Base-by-base conservation (phyloP, 345 rosid genomes). In the Adansonia digitata region DNA sequence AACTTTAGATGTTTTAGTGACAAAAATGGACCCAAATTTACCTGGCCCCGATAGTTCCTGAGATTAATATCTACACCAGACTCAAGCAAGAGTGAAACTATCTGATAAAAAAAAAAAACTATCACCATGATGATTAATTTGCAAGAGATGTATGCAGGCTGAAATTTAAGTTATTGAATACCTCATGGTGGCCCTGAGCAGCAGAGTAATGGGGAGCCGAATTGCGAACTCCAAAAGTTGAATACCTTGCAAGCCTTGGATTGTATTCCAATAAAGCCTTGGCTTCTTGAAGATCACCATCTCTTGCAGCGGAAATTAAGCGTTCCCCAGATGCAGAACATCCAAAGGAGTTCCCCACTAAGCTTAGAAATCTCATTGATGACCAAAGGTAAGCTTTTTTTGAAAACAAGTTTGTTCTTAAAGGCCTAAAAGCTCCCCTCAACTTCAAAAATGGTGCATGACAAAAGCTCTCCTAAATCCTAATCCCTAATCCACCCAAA, bases 311-410 rank as follows among this genome's bases (percentile, higher is more conserved):
- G 0, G 99, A 92, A 76, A 95, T 98, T 79, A 95, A 83, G 56
- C 98, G 90, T 72, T 95, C 99, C 77, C 99, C 99, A n/a, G 97
- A 93, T 20, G 97, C 99, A 3, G 99, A 95, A 85, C 99, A 95
- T 7, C 99, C 99, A 71, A 95, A 90, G 2, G 98, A 95, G 80
- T 95, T 95, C 2, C 98, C 94, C 83, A 95, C 86, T 74, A 95
- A 83, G 89, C 91, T 90, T 14, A 93, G 78, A 57, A 95, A 87
- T 82, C 87, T 88, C 98, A 94, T 69, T 87, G 83, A 20, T 82
- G 31, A 55, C 63, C 68, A n/a, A 37, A 42, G 35, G 43, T 20
- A 26, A 55, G 61, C 61, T 26, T 60, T 24, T 4, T 55, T n/a
- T n/a, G 39, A 56, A 8, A 14, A 34, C 48, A 24, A 31, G 57